Evolutionary conservation across 2,329 filamentous ascomycete genomes (phyloP), one percentile per base, ranked within the genome.

Genomic region (Camillea tinctor): DNA sequence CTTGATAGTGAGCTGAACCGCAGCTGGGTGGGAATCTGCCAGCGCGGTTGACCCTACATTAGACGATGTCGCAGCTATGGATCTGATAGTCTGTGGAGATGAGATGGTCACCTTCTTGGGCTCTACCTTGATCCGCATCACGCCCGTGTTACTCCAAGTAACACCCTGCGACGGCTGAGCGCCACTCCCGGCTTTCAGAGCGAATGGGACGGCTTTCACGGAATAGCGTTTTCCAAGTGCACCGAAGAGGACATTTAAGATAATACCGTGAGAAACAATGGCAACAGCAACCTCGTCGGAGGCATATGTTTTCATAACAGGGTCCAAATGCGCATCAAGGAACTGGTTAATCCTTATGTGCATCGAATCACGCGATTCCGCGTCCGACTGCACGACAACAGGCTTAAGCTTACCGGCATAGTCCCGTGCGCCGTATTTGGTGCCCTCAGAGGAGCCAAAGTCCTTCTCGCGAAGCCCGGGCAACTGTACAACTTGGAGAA

Each of bases 231-330:
- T 75, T 7, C 89, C 76, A 15, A 96, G 73, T 13, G 82, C 80
- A 58, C 82, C 81, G 81, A 90, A 88, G 0, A 97, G 74, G 30
- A 86, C 81, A 1, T 85, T 86, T 2, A 97, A 82, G 49, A 96
- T 86, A 62, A 96, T 88, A 17, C 93, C 93, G 69, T 97, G 93
- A 1, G 93, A 89, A 3, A 96, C 89, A 15, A 96, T 76, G 1
- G 86, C 88, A 13, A 92, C 77, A 1, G 79, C 76, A 6, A 73
- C 69, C 11, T 79, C 72, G 9, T 62, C 61, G 19, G 66, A 57
- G 4, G 48, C 58, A 36, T 67, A 54, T 11, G 73, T 65, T 11
- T 77, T 64, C 17, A 89, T 60, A 3, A 90, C 61, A 9, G 88
- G 88, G 4, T 84, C 66, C 0, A 97, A 75, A 68, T 89, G 79